Conservation (phyloP, 768 basidiomycete genomes). For the Candolleomyces aberdarensis region DNA sequence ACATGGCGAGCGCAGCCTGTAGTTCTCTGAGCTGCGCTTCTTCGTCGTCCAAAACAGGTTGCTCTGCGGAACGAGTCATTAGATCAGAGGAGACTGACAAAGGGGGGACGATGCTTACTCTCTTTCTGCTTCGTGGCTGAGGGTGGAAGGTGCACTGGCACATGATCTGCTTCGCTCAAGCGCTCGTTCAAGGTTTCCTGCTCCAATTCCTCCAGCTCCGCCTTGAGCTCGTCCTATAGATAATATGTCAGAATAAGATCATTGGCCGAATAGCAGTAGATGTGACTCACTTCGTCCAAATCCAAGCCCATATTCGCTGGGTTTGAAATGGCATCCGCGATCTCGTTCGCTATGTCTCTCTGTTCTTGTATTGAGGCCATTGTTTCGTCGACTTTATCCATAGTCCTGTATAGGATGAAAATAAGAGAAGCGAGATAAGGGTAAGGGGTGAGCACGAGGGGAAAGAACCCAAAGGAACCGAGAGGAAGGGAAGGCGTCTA, state of each 20-base stretch:
- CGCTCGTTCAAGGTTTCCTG: slow-evolving; percentile 85
- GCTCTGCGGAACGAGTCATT: slow-evolving; percentile 8
- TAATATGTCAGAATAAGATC: neutral
- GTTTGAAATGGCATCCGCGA: slow-evolving; percentile 82
- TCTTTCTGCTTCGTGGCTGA: slow-evolving; percentile 46
- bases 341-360: slow-evolving; percentile 89
- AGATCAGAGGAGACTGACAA: neutral
- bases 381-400: slow-evolving; percentile 85
- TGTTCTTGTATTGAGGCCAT: slow-evolving; percentile 90
- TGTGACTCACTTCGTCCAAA: slow-evolving; percentile 65
- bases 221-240: slow-evolving; percentile 68
- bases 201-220: slow-evolving; percentile 84
- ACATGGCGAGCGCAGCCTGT: slow-evolving; percentile 88
- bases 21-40: slow-evolving; percentile 91
- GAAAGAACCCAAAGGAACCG: neutral
- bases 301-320: slow-evolving; percentile 54
- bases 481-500: neutral
- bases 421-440: too few species aligned
- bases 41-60: slow-evolving; percentile 58
- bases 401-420: slow-evolving; percentile 45
- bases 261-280: slow-evolving; percentile 3
- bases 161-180: slow-evolving; percentile 84
- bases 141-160: slow-evolving; percentile 80
- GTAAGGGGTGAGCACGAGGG: too few species aligned
- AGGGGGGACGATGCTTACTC: slow-evolving; percentile 35